Conservation (phyloP, 805 yeast species). For the Schizosaccharomyces cryophilus region DNA sequence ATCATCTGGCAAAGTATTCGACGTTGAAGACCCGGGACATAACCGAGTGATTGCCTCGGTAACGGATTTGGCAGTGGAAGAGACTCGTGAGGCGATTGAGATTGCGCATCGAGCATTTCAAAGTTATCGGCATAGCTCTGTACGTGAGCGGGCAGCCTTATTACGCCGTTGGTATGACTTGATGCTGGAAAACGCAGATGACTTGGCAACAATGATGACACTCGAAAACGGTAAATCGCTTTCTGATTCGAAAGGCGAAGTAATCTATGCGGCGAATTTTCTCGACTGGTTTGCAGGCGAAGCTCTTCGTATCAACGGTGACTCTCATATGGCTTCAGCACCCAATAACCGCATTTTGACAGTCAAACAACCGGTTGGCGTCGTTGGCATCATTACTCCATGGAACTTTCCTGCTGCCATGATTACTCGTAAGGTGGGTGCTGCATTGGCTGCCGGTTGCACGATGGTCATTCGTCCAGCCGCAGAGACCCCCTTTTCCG, state of each 20-base stretch:
- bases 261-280: conserved; percentile 42
- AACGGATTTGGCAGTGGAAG: conserved; percentile 28
- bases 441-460: conserved; percentile 55
- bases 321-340: conserved; percentile 31
- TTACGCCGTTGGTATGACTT: conserved; percentile 28
- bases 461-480: conserved; percentile 59
- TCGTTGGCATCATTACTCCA: conserved; percentile 24
- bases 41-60: conserved; percentile 27
- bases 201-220: conserved; percentile 38
- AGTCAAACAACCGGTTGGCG: conserved; percentile 55
- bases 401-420: conserved; percentile 62
- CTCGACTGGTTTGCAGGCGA: conserved; percentile 79
- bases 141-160: conserved; percentile 30
- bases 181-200: conserved; percentile 33
- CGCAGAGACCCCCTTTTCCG: conserved; percentile 47
- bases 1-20: not conserved
- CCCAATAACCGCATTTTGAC: conserved; percentile 27
- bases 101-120: conserved; percentile 31
- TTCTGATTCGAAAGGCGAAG: conserved; percentile 50
- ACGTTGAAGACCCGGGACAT: conserved; percentile 47
- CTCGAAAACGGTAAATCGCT: conserved; percentile 55
- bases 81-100: conserved; percentile 27
- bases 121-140: conserved; percentile 27
- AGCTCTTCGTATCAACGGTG: conserved; percentile 51
- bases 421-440: conserved; percentile 11